Evolutionary conservation across 352 stramenopile species (phyloP).

Genomic region (Pythium plurisporium): DNA sequence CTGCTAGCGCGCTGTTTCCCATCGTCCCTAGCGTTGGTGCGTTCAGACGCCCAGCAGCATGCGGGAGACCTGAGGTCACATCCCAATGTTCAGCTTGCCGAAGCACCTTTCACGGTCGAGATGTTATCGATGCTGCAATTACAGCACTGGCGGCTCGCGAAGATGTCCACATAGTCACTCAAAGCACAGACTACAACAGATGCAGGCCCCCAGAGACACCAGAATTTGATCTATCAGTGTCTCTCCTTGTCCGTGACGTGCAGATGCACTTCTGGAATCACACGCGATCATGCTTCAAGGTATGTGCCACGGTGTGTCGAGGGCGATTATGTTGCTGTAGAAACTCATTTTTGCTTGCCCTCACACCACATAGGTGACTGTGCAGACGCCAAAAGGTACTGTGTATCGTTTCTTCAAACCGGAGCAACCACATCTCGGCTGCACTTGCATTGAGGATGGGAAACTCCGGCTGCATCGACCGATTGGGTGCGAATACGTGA

Average conservation of each 20-base stretch:
- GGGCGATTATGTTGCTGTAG: background rate
- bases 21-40: background rate
- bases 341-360: background rate
- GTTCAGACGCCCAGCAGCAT: background rate
- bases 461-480: background rate
- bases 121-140: background rate
- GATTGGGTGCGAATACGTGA: background rate
- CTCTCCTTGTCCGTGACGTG: background rate
- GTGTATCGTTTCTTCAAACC: background rate
- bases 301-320: background rate
- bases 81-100: background rate
- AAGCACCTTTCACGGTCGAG: background rate
- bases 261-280: background rate
- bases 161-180: background rate
- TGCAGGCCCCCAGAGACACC: background rate
- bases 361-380: background rate
- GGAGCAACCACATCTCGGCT: background rate
- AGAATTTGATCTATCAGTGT: background rate
- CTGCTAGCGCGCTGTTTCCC: background rate
- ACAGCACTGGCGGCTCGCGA: background rate
- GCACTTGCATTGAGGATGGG: background rate
- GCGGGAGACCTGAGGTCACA: background rate
- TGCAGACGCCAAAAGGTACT: background rate
- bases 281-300: background rate
- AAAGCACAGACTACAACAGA: background rate